Evolutionary conservation across 2,329 filamentous ascomycete species (phyloP).

Genomic region (Fusarium bulbicola): DNA sequence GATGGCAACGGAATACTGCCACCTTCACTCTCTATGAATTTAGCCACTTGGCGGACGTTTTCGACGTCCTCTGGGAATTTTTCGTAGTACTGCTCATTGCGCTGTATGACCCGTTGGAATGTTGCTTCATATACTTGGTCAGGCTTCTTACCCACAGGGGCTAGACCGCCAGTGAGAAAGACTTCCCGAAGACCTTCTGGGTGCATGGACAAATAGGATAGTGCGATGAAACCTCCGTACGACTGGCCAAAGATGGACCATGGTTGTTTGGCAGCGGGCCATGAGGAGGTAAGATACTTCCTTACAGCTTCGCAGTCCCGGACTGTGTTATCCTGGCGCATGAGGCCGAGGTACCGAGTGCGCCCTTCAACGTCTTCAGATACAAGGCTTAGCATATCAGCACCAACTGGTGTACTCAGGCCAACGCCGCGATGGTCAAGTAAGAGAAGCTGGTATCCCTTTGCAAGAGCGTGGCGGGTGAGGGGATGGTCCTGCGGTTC

Average conservation of each 20-base stretch:
- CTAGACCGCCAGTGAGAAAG: conserved; percentile 86
- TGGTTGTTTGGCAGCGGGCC: conserved; percentile 73
- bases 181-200: conserved; percentile 82
- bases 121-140: conserved; percentile 80
- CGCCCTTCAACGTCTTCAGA: conserved; percentile 73
- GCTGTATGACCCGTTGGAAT: conserved; percentile 73
- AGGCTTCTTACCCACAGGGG: conserved; percentile 75
- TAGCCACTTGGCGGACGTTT: conserved; percentile 72
- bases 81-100: conserved; percentile 81
- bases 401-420: conserved; percentile 81
- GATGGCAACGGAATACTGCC: conserved; percentile 70
- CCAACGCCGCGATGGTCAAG: conserved; percentile 95
- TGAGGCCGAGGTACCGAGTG: conserved; percentile 81
- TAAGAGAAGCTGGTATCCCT: conserved; percentile 85
- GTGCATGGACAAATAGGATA: conserved; percentile 85
- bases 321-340: conserved; percentile 91
- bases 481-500: conserved; percentile 78
- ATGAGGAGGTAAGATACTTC: conserved; percentile 74
- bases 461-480: conserved; percentile 75
- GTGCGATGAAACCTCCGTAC: conserved; percentile 87
- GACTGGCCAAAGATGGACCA: conserved; percentile 93
- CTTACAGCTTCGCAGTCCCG: conserved; percentile 89
- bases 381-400: conserved; percentile 68
- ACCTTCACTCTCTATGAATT: conserved; percentile 69
- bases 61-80: conserved; percentile 86